These are phyloP conservation scores for Xylaria sp. DNA, from an alignment of 2,329 filamentous ascomycete genomes.

Conservation along the genomic window DNA sequence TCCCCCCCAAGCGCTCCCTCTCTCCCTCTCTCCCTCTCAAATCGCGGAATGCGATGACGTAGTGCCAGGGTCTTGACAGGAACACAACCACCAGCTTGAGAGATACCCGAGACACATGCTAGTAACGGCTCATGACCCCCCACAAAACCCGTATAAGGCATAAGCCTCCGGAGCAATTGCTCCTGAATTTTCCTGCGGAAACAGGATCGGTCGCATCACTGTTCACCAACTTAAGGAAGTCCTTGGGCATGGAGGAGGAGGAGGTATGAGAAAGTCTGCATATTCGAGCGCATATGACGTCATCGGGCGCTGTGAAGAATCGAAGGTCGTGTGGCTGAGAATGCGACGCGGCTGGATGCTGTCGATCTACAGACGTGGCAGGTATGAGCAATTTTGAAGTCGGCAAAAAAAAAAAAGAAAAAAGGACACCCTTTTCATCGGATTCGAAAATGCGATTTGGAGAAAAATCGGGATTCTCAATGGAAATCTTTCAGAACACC, in stretches of 20 bases:
- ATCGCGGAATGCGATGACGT: conserved; percentile 26
- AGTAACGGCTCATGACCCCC: neutral
- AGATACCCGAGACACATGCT: conserved; percentile 1
- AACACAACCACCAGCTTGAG: neutral
- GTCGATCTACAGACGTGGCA: neutral
- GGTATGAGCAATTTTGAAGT: neutral
- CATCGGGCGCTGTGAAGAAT: conserved; percentile 9
- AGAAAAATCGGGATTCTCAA: neutral
- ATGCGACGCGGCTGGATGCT: neutral
- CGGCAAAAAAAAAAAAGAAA: neutral
- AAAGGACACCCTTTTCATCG: neutral
- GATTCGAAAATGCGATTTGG: conserved; percentile 13
- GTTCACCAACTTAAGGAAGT: neutral
- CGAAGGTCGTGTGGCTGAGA: conserved; percentile 8
- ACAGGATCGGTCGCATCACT: conserved; percentile 10
- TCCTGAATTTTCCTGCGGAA: conserved; percentile 23
- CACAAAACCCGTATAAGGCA: conserved; percentile 28
- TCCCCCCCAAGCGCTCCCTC: neutral
- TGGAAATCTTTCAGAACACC: conserved; percentile 19
- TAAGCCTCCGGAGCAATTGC: conserved; percentile 35
- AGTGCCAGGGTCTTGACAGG: conserved; percentile 20
- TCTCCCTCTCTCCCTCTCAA: neutral
- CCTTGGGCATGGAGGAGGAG: too few relatives aligned
- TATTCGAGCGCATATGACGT: conserved; percentile 20
- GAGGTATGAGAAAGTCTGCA: conserved; percentile 2